Percentiles rank a stretch among this genome's conserved stretches.
These are phyloP conservation scores for Galerina sulciceps DNA, from an alignment of 768 basidiomycete species.

Conservation along the genomic window DNA sequence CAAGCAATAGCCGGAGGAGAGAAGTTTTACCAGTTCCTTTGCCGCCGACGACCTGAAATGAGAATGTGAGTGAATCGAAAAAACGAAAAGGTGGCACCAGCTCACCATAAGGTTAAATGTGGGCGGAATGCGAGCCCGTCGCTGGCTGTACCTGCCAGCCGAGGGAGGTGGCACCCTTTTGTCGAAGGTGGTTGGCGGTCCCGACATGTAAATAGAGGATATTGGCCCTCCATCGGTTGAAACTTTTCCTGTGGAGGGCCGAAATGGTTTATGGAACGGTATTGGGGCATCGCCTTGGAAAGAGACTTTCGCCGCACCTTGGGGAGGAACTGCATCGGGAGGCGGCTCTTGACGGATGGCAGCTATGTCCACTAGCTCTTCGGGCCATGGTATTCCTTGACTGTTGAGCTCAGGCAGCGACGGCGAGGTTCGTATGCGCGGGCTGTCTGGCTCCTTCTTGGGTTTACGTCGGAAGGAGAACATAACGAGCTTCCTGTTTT, in stretches of 20 bases:
- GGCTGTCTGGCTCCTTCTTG: conserved; percentile 50
- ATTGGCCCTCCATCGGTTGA: conserved; percentile 54
- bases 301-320: conserved; percentile 77
- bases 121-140: conserved; percentile 67
- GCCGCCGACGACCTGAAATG: conserved; percentile 71
- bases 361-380: conserved; percentile 75
- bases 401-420: conserved; percentile 79
- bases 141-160: conserved; percentile 59
- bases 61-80: background rate
- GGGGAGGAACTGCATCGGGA: conserved; percentile 40
- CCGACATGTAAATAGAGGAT: conserved; percentile 72
- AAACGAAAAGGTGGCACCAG: background rate
- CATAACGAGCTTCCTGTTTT: conserved; percentile 44
- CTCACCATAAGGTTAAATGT: conserved; percentile 88
- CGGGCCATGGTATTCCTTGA: conserved; percentile 85
- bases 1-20: conserved; percentile 75
- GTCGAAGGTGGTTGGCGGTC: conserved; percentile 70
- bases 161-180: conserved; percentile 46
- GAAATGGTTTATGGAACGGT: conserved; percentile 85
- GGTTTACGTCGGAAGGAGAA: conserved; percentile 78
- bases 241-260: conserved; percentile 49
- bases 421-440: conserved; percentile 70
- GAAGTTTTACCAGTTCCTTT: conserved; percentile 88
- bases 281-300: conserved; percentile 62
- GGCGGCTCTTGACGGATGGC: conserved; percentile 57